Percentiles rank a stretch among this genome's conserved stretches.
Conservation (phyloP, 305 asterid species). For the Coffea humblotiana region DNA sequence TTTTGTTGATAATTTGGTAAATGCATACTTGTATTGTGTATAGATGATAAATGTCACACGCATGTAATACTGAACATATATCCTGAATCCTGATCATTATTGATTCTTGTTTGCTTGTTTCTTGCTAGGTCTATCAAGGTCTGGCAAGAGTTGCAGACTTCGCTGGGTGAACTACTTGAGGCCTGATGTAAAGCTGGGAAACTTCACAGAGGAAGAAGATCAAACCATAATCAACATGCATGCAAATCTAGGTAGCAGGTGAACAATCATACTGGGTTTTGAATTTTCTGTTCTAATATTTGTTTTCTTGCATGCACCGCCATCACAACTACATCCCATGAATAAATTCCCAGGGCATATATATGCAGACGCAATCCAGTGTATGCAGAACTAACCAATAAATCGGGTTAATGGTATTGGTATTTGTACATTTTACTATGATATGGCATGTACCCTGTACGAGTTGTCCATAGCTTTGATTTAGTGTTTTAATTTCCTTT, state of each 20-base stretch:
- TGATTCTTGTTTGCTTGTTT: not conserved
- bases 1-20: not conserved
- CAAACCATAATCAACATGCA: slow-evolving; percentile 10
- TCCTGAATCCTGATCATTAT: not conserved
- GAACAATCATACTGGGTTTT: not conserved
- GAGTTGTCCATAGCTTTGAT: too few relatives aligned
- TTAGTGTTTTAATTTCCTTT: too few relatives aligned
- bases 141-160: slow-evolving; percentile 22
- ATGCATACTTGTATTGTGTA: not conserved
- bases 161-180: slow-evolving; percentile 18
- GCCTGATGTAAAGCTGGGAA: slow-evolving; percentile 20
- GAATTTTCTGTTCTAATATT: not conserved
- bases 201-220: slow-evolving; percentile 20
- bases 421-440: too few relatives aligned
- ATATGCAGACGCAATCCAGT: too few relatives aligned
- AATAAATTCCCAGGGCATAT: not conserved
- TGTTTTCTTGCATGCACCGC: not conserved
- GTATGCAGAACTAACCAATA: too few relatives aligned
- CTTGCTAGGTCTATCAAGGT: slow-evolving; percentile 14
- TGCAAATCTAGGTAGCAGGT: slow-evolving; percentile 20
- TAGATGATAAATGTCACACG: too few relatives aligned
- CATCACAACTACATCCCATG: not conserved
- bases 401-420: not conserved
- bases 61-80: too few relatives aligned
- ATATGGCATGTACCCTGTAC: too few relatives aligned